Percentiles rank a stretch among this genome's conserved stretches.
Conservation (phyloP, 2,329 filamentous ascomycete species). For the Xylariaceae sp. region DNA sequence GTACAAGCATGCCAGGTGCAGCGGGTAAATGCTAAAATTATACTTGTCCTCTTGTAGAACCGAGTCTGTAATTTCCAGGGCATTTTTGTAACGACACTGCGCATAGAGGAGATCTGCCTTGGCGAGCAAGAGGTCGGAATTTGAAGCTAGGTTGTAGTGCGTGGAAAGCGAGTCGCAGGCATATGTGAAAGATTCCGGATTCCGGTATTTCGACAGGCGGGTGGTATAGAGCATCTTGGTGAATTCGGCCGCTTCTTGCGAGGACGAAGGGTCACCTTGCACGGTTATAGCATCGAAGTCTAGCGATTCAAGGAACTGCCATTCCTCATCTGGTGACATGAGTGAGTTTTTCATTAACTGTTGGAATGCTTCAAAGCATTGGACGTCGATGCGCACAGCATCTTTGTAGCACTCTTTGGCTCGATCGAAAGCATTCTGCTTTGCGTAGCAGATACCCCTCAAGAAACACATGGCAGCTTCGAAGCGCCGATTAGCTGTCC, state of each 20-base stretch:
- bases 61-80: constrained; percentile 75
- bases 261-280: constrained; percentile 53
- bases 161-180: constrained; percentile 89
- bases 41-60: constrained; percentile 82
- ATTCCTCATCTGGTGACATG: constrained; percentile 84
- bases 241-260: constrained; percentile 88
- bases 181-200: constrained; percentile 74
- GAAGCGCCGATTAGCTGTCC: constrained; percentile 72
- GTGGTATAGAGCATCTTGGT: constrained; percentile 96
- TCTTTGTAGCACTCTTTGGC: constrained; percentile 99
- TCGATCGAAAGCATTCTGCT: constrained; percentile 94
- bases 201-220: constrained; percentile 89
- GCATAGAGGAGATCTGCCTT: constrained; percentile 90
- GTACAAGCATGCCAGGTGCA: constrained; percentile 87
- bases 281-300: constrained; percentile 82
- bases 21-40: constrained; percentile 82
- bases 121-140: constrained; percentile 86
- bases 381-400: constrained; percentile 91
- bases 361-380: constrained; percentile 97
- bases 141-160: constrained; percentile 82
- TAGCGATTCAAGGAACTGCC: constrained; percentile 80
- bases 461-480: constrained; percentile 98
- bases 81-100: constrained; percentile 88
- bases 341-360: constrained; percentile 96
- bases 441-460: constrained; percentile 88